phyloP scores from a whole-genome alignment of 306 rosid species.

The Pyrus betulifolia region DNA sequence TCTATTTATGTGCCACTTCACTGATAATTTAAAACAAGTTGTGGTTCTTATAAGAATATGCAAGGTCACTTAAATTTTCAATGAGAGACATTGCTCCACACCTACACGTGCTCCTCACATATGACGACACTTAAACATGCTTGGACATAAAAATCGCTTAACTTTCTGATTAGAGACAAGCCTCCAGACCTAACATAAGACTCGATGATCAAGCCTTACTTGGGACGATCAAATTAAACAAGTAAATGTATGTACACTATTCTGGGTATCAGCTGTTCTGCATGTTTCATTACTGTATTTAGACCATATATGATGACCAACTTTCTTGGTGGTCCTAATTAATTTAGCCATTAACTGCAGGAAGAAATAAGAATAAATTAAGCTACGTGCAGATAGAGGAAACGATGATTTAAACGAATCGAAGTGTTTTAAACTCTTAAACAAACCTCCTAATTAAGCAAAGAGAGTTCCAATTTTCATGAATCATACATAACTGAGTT shows the following conservation, averaged over 20 bases:
- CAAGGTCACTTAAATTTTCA: too few relatives aligned
- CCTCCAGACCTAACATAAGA: too few relatives aligned
- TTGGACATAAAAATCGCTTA: too few relatives aligned
- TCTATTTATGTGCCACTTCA: background rate
- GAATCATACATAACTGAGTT: too few relatives aligned
- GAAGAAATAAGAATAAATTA: background rate
- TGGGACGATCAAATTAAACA: background rate
- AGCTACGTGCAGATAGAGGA: background rate
- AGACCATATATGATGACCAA: background rate
- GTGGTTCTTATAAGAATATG: background rate
- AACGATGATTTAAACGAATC: background rate
- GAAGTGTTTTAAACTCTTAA: background rate
- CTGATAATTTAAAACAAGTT: background rate
- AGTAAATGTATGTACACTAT: background rate
- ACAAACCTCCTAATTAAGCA: conserved; percentile 23
- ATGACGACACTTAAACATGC: background rate
- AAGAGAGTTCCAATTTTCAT: conserved; percentile 12
- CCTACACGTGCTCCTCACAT: background rate
- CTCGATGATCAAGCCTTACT: background rate
- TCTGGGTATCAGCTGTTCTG: background rate
- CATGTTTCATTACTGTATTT: background rate
- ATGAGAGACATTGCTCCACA: background rate
- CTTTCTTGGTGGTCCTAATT: background rate
- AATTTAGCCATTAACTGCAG: background rate
- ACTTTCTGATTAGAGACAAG: too few relatives aligned